Evolutionary conservation across 2,329 filamentous ascomycete genomes (phyloP).

Genomic region (Seiridium cupressi): DNA sequence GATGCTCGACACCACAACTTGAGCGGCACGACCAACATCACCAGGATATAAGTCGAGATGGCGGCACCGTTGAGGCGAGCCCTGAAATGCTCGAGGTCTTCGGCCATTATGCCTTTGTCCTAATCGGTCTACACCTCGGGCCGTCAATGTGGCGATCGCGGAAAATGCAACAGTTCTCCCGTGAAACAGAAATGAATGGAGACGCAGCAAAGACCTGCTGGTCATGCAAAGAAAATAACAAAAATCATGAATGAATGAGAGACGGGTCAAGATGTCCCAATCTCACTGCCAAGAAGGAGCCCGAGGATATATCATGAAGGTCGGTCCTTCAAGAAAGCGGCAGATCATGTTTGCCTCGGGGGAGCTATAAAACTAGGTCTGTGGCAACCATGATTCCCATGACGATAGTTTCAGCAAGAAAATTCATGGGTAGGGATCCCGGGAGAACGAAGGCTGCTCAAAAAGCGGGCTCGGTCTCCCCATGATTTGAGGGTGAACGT

Average conservation of each 20-base stretch:
- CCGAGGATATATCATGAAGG: too few relatives aligned
- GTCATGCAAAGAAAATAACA: too few relatives aligned
- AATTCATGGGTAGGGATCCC: too few relatives aligned
- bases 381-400: neutral
- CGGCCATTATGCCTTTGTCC: neutral
- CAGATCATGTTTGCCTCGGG: too few relatives aligned
- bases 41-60: neutral
- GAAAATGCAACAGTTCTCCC: neutral
- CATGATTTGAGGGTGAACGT: too few relatives aligned
- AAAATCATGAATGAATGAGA: too few relatives aligned
- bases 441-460: neutral
- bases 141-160: neutral
- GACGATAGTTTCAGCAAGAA: too few relatives aligned
- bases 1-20: neutral
- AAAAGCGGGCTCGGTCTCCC: neutral
- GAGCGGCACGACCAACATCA: neutral
- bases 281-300: too few relatives aligned
- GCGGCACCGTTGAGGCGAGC: neutral
- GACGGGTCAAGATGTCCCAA: too few relatives aligned
- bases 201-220: too few relatives aligned
- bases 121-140: neutral
- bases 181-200: too few relatives aligned
- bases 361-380: neutral
- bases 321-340: too few relatives aligned
- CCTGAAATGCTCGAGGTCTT: neutral